phyloP scores from a whole-genome alignment of 1,284 basidiomycete genomes.

The Ceratobasidium theobromae region DNA sequence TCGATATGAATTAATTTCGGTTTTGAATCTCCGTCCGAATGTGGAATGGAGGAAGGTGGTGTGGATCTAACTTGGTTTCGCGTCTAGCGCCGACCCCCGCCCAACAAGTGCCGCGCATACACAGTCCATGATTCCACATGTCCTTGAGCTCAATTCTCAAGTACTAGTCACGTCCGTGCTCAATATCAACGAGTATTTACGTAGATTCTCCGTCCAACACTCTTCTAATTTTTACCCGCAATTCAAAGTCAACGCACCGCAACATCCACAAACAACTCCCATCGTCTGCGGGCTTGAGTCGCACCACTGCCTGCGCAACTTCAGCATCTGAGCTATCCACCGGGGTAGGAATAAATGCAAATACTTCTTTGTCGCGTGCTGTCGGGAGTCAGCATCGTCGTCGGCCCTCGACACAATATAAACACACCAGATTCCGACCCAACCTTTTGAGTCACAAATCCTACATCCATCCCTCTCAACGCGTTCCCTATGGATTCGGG shows the following conservation, averaged over 20 bases:
- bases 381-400: background rate
- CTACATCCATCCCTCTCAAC: constrained; percentile 9
- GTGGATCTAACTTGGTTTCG: too few species aligned
- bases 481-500: background rate
- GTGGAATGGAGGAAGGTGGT: too few species aligned
- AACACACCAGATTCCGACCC: background rate
- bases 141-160: too few species aligned
- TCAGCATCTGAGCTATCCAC: constrained; percentile 34
- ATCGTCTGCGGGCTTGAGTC: constrained; percentile 64
- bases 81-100: too few species aligned
- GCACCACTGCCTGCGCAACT: constrained; percentile 48
- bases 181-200: background rate
- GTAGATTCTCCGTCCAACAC: constrained; percentile 42
- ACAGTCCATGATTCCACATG: too few species aligned
- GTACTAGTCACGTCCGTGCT: too few species aligned
- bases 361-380: constrained; percentile 30
- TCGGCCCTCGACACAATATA: background rate
- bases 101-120: too few species aligned
- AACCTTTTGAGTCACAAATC: constrained; percentile 24
- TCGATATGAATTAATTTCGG: too few species aligned
- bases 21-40: too few species aligned
- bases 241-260: constrained; percentile 52
- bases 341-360: constrained; percentile 22
- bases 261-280: constrained; percentile 72
- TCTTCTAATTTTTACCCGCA: constrained; percentile 47